phyloP scores from a whole-genome alignment of 2,329 filamentous ascomycete genomes.

The Blastomyces emzantsi region DNA sequence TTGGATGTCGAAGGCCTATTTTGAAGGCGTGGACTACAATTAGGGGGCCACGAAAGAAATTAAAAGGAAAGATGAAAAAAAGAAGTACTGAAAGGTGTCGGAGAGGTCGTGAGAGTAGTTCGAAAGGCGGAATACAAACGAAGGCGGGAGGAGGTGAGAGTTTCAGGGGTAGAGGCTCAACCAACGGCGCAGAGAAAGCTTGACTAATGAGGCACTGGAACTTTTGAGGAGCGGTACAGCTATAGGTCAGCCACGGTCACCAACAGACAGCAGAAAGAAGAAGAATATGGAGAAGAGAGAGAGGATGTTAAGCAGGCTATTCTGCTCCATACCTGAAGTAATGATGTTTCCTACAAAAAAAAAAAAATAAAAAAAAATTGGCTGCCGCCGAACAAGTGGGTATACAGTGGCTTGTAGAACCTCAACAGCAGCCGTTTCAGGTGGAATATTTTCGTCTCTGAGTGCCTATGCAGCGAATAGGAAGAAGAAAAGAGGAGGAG shows the following conservation, averaged over 20 bases:
- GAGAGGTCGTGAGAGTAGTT: neutral
- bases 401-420: neutral
- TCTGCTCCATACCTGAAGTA: neutral
- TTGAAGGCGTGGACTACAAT: neutral
- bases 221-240: neutral
- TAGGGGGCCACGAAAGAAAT: neutral
- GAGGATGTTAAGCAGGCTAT: neutral
- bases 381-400: neutral
- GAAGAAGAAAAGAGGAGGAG: neutral
- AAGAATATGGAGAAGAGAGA: neutral
- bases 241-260: neutral
- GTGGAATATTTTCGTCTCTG: neutral
- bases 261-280: neutral
- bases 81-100: neutral
- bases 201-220: neutral
- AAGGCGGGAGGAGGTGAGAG: neutral
- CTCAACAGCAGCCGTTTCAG: slow-evolving; percentile 7
- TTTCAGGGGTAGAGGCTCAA: slow-evolving; percentile 3
- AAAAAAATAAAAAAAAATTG: neutral
- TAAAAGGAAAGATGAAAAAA: neutral
- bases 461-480: neutral
- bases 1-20: neutral
- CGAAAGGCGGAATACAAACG: neutral
- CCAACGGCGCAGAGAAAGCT: neutral
- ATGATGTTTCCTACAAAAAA: neutral